Evolutionary conservation across 495 filamentous ascomycete species (phyloP), one percentile per base, ranked within the genome.

Genomic region (Trichoderma parareesei): DNA sequence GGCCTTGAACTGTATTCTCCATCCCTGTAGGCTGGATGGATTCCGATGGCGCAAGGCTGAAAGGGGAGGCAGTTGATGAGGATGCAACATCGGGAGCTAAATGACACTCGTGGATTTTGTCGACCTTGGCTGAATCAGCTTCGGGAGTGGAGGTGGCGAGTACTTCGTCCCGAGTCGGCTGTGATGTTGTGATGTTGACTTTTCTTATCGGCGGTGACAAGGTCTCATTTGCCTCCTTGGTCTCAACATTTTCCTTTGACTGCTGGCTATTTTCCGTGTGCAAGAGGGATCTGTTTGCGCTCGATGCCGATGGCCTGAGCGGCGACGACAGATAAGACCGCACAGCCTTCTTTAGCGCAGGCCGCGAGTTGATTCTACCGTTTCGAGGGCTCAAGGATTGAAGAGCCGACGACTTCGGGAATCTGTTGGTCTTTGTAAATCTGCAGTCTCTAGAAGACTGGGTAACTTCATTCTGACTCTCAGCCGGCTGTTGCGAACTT

Each of bases 361-460:
- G 53, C 27, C 53, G 53, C 53, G 53, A 57, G 53, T 57, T 57
- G 27, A 57, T 37, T 14, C 53, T 57, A 37, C 53, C 33, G 16
- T 57, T 57, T 38, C 33, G 53, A 57, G 53, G 53, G 33, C 33
- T 57, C 53, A 57, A 37, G 16, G 53, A 57, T 13, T 35, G 53
- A 2, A 57, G 53, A 9, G 53, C 20, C 35, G 53, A 57, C 11
- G 53, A 37, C 9, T 57, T 33, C 8, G 16, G 27, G 1, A 10
- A 27, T 7, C 20, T 37, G 3, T 14, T 13, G 11, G 53, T 57
- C 53, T 33, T 57, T 57, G 53, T 3, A 16, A 35, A 10, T 5
- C 3, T 57, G 4, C 4, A 9, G 16, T 18, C n/a, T 8, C 18
- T 49, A 4, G 46, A 8, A 18, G n/a, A 20, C 4, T 20, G 18